Conservation (phyloP, 371 early-diverging fungal species). For the Haplosporangium sp. region DNA sequence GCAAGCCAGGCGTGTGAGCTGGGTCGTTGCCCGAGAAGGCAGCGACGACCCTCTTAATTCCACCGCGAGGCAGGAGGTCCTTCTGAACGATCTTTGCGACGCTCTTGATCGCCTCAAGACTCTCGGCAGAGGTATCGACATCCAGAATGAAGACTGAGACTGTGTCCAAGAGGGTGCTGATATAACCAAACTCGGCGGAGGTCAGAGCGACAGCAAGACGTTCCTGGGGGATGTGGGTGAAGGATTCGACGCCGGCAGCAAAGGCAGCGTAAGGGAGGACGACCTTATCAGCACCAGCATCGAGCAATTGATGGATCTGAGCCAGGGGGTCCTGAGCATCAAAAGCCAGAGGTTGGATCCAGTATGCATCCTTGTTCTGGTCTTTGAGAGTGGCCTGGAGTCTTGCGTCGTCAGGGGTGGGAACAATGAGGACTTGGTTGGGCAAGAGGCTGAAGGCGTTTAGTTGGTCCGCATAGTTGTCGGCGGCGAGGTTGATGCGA, state of each 20-base stretch:
- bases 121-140: constrained; percentile 48
- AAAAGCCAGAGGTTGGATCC: constrained; percentile 60
- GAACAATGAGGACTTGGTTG: constrained; percentile 42
- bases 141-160: constrained; percentile 45
- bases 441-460: constrained; percentile 59
- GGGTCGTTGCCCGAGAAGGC: constrained; percentile 23
- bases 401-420: constrained; percentile 33
- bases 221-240: constrained; percentile 50
- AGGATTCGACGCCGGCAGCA: constrained; percentile 31
- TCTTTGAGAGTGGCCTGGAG: constrained; percentile 27
- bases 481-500: constrained; percentile 60
- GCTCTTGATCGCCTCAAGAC: constrained; percentile 44
- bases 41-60: constrained; percentile 38
- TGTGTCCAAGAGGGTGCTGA: constrained; percentile 14
- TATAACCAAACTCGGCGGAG: constrained; percentile 27
- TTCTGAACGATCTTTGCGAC: constrained; percentile 29
- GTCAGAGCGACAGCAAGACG: constrained; percentile 44
- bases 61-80: constrained; percentile 49
- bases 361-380: constrained; percentile 58
- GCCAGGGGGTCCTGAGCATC: constrained; percentile 58
- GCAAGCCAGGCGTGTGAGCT: constrained; percentile 24
- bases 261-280: constrained; percentile 60
- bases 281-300: constrained; percentile 71
- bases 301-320: constrained; percentile 64
- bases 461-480: constrained; percentile 55